Percentiles rank a stretch among this genome's conserved stretches.
phyloP scores from a whole-genome alignment of 2,329 filamentous ascomycete species.

The Monilinia fructicola region DNA sequence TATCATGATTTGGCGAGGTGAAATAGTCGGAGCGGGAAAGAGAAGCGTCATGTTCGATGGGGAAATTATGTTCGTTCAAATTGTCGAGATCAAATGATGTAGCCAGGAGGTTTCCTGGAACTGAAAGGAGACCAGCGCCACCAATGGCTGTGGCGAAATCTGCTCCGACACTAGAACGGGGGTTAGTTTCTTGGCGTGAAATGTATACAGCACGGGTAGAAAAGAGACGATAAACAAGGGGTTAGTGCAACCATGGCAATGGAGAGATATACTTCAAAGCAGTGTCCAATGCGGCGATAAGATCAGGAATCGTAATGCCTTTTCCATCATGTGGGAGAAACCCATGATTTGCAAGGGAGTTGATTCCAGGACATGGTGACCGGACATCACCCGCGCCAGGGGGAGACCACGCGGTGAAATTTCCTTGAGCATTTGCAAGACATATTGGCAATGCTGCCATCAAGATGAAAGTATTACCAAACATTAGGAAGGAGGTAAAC shows the following conservation, averaged over 20 bases:
- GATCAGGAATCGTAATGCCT: constrained; percentile 34
- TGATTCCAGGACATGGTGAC: neutral
- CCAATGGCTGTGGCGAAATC: constrained; percentile 38
- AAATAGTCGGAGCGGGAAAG: constrained; percentile 41
- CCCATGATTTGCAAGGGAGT: constrained; percentile 34
- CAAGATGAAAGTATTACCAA: neutral
- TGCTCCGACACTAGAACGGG: constrained; percentile 40
- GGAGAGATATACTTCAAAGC: constrained; percentile 3
- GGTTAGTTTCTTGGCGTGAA: constrained; percentile 9
- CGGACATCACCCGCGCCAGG: constrained; percentile 31
- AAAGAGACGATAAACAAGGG: too few relatives aligned
- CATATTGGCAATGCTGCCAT: neutral
- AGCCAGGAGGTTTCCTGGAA: constrained; percentile 28
- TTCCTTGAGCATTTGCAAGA: constrained; percentile 21
- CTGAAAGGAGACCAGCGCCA: constrained; percentile 31
- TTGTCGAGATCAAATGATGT: constrained; percentile 34
- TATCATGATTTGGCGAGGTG: constrained; percentile 23
- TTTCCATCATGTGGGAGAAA: constrained; percentile 41
- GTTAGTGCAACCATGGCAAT: too few relatives aligned
- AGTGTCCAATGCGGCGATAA: neutral
- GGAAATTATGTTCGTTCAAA: constrained; percentile 39
- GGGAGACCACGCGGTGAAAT: constrained; percentile 25
- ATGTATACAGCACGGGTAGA: neutral
- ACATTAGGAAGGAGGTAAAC: neutral
- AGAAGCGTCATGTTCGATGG: constrained; percentile 43